A percentile compares a stretch with the other conserved stretches of the same genome.
These are phyloP conservation scores for Penicillium longicatenatum DNA, from an alignment of 495 filamentous ascomycete species.

Conservation along the genomic window DNA sequence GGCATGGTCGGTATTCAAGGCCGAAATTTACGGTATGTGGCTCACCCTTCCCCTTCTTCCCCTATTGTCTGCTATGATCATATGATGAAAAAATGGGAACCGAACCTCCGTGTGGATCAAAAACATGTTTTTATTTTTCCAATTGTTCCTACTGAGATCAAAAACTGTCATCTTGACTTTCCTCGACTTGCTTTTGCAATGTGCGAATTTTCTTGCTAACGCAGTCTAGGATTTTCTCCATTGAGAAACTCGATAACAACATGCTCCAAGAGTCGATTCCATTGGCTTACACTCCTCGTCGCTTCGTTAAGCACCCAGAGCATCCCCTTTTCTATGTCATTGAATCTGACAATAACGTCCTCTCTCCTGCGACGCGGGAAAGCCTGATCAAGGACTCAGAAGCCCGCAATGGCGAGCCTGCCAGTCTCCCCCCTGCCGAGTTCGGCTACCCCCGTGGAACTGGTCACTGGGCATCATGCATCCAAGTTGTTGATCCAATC, in stretches of 20 bases:
- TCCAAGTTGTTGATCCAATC: constrained; percentile 85
- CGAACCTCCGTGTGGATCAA: constrained; percentile 56
- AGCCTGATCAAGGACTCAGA: constrained; percentile 66
- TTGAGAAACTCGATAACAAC: constrained; percentile 83
- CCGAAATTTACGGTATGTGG: constrained; percentile 79
- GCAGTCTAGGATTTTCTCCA: constrained; percentile 75
- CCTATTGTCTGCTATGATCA: constrained; percentile 22
- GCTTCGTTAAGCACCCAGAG: constrained; percentile 84
- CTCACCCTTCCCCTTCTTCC: constrained; percentile 6
- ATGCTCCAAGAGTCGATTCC: constrained; percentile 86
- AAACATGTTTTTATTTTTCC: constrained; percentile 46
- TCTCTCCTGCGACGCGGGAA: constrained; percentile 71
- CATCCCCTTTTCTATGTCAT: constrained; percentile 90
- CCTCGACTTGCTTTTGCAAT: neutral
- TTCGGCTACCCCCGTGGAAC: constrained; percentile 85
- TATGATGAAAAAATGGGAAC: constrained; percentile 69
- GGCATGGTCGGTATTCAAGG: constrained; percentile 96
- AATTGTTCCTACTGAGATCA: constrained; percentile 77
- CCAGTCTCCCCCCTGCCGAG: constrained; percentile 72
- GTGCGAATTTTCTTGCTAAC: constrained; percentile 31
- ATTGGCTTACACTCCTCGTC: constrained; percentile 87
- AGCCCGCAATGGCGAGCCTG: constrained; percentile 68
- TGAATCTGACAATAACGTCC: constrained; percentile 86
- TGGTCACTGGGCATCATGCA: constrained; percentile 93
- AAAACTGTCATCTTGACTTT: neutral